Evolutionary conservation across 1,284 basidiomycete species (phyloP).

Genomic region (Fomes fomentarius): DNA sequence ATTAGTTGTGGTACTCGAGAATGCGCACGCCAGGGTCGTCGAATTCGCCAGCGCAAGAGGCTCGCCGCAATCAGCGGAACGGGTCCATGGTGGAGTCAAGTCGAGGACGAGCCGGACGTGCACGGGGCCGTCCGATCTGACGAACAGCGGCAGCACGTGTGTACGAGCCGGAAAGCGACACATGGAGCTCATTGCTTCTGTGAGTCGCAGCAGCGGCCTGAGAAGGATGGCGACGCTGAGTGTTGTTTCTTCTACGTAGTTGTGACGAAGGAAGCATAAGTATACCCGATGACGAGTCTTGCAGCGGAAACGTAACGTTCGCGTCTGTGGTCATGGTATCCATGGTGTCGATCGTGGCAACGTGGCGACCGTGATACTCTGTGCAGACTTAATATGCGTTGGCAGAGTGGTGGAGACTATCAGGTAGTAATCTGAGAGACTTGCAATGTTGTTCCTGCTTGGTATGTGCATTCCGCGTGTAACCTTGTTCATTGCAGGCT

Average conservation of each 20-base stretch:
- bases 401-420: no score
- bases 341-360: no score
- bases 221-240: constrained; percentile 72
- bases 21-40: background rate
- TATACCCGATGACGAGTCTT: no score
- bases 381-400: no score
- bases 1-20: background rate
- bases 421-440: no score
- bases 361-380: no score
- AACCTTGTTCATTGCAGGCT: constrained; percentile 46
- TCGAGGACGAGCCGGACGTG: background rate
- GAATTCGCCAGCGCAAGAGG: background rate
- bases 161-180: constrained; percentile 28
- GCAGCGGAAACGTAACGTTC: no score
- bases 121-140: background rate
- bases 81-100: background rate
- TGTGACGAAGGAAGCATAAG: no score
- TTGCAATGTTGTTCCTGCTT: background rate
- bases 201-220: constrained; percentile 75
- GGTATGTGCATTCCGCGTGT: background rate
- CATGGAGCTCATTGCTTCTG: constrained; percentile 67
- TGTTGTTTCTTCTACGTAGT: constrained; percentile 1
- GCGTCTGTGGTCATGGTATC: no score
- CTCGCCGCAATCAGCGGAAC: background rate
- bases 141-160: constrained; percentile 12